These are phyloP conservation scores for Coemansia sp. DNA, from an alignment of 192 early-diverging fungal species.

Conservation along the genomic window DNA sequence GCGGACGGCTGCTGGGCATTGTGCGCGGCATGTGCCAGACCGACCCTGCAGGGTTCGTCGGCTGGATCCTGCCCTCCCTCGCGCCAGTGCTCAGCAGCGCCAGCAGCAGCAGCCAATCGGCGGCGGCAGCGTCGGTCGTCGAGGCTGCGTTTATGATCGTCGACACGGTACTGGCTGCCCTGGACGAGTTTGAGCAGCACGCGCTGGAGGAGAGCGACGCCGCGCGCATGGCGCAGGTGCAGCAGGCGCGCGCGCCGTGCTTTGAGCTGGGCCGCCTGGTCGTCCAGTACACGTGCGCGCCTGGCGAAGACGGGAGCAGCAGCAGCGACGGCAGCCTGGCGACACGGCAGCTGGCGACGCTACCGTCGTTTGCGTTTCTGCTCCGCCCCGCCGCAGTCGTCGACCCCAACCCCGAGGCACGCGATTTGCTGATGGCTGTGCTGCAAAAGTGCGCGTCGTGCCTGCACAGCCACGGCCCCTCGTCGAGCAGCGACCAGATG, in stretches of 20 bases:
- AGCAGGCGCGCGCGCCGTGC: slow-evolving; percentile 22
- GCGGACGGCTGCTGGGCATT: slow-evolving; percentile 34
- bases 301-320: too few species aligned
- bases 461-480: slow-evolving; percentile 1
- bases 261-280: slow-evolving; percentile 31
- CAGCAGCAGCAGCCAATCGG: neutral
- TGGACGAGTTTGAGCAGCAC: slow-evolving; percentile 50
- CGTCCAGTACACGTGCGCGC: neutral
- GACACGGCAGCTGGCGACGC: slow-evolving; percentile 36
- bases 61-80: slow-evolving; percentile 49
- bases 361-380: slow-evolving; percentile 48
- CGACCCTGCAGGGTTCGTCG: slow-evolving; percentile 46
- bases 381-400: slow-evolving; percentile 28
- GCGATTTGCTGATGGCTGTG: slow-evolving; percentile 30
- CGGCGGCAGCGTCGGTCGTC: slow-evolving; percentile 2
- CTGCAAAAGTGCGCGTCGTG: slow-evolving; percentile 29
- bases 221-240: neutral
- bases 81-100: slow-evolving; percentile 9
- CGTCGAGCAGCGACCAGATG: slow-evolving; percentile 6
- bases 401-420: slow-evolving; percentile 10
- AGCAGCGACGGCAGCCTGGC: too few species aligned
- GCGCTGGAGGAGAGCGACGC: slow-evolving; percentile 32
- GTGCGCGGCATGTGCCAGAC: slow-evolving; percentile 39
- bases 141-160: slow-evolving; percentile 46
- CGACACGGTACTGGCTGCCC: slow-evolving; percentile 31